Conservation (phyloP, 2,329 filamentous ascomycete species). For the Aspergillus sp. region DNA sequence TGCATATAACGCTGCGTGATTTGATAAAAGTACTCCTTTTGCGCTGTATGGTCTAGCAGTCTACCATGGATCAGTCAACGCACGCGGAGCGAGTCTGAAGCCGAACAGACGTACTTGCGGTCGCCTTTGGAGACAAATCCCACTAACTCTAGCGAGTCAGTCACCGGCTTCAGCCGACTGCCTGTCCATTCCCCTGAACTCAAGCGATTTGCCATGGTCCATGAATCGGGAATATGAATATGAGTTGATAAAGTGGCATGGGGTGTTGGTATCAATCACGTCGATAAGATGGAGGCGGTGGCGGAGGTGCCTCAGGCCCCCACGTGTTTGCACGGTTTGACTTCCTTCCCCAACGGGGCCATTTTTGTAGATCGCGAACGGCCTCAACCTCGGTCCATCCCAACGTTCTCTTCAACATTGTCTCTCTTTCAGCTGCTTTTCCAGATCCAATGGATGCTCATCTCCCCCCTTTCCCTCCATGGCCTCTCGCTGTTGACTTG, state of each 20-base stretch:
- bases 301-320: background rate
- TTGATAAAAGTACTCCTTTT: conserved; percentile 82
- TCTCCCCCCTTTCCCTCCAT: background rate
- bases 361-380: conserved; percentile 2
- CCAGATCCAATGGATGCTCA: background rate
- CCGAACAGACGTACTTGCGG: conserved; percentile 58
- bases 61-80: conserved; percentile 43
- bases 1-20: conserved; percentile 87
- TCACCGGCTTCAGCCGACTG: conserved; percentile 66
- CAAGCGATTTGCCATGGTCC: conserved; percentile 19
- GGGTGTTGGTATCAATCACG: background rate
- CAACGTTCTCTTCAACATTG: conserved; percentile 1
- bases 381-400: conserved; percentile 1
- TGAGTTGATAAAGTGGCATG: background rate
- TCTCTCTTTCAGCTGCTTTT: background rate
- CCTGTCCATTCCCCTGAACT: conserved; percentile 19
- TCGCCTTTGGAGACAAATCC: conserved; percentile 92
- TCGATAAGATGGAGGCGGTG: background rate
- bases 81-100: background rate
- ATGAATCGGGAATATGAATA: background rate
- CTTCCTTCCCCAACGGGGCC: conserved; percentile 20
- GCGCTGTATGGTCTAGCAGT: conserved; percentile 70
- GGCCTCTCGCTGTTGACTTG: background rate
- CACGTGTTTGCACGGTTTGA: conserved; percentile 13
- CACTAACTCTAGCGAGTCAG: conserved; percentile 76